A percentile compares a stretch with the other conserved stretches of the same genome.
Evolutionary conservation across 2,329 filamentous ascomycete genomes (phyloP).

Genomic region (Neophaeococcomyces mojaviensis): DNA sequence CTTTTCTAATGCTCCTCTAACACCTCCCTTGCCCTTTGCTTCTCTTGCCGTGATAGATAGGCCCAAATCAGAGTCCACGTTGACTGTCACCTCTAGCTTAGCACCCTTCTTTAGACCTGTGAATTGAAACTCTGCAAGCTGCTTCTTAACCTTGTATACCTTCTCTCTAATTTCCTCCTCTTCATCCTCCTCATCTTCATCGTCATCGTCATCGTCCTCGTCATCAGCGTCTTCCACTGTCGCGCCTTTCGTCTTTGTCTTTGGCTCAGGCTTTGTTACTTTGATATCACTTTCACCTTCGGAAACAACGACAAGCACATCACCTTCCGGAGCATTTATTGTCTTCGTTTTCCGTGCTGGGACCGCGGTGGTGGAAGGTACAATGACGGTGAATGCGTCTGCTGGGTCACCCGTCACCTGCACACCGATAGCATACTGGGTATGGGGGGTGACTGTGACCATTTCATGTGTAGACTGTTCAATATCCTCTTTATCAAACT

Average conservation of each 20-base stretch:
- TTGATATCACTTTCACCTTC: constrained; percentile 90
- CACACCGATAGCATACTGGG: constrained; percentile 80
- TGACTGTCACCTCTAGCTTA: constrained; percentile 91
- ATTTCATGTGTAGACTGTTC: constrained; percentile 93
- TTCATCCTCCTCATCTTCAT: constrained; percentile 62
- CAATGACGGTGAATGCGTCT: constrained; percentile 67
- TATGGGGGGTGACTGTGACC: constrained; percentile 88
- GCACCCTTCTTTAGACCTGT: constrained; percentile 76
- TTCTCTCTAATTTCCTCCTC: constrained; percentile 83
- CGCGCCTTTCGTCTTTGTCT: constrained; percentile 50
- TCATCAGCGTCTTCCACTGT: constrained; percentile 52
- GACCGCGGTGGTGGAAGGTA: constrained; percentile 79
- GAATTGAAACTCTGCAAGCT: constrained; percentile 78
- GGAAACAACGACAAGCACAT: constrained; percentile 78
- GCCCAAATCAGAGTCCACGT: constrained; percentile 70
- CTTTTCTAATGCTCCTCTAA: constrained; percentile 55
- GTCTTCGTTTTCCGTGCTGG: constrained; percentile 80
- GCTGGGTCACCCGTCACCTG: constrained; percentile 15
- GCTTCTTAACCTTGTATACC: constrained; percentile 78
- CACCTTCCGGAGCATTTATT: constrained; percentile 69
- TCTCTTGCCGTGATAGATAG: constrained; percentile 77
- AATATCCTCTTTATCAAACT: constrained; percentile 89
- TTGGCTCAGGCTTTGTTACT: constrained; percentile 77
- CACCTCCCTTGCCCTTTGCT: constrained; percentile 78
- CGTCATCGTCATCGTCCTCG: constrained; percentile 56